Percentiles rank a stretch among this genome's conserved stretches.
These are phyloP conservation scores for Suhomyces bribrorum DNA, from an alignment of 1,139 yeast species.

Conservation along the genomic window DNA sequence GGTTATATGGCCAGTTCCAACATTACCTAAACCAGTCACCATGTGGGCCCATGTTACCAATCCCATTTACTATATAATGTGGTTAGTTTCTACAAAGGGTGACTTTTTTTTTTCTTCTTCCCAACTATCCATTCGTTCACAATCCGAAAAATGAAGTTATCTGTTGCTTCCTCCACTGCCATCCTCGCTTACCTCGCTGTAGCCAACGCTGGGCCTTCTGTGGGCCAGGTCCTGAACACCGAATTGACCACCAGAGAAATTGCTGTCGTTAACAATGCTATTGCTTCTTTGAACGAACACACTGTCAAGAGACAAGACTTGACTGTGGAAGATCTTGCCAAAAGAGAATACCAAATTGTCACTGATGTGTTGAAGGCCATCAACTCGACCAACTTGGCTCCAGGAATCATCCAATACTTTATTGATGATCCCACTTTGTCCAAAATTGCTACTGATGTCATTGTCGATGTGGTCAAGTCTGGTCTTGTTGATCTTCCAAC, in stretches of 20 bases:
- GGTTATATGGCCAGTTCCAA: neutral
- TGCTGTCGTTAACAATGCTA: constrained; percentile 28
- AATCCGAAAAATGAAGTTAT: constrained; percentile 30
- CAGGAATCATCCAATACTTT: constrained; percentile 36
- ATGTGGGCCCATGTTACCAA: neutral
- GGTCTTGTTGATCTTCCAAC: constrained; percentile 39
- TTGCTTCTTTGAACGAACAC: constrained; percentile 32
- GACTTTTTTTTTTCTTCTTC: neutral
- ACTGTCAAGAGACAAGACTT: constrained; percentile 33
- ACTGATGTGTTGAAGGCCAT: constrained; percentile 45
- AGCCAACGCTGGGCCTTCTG: constrained; percentile 38
- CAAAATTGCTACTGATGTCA: constrained; percentile 31
- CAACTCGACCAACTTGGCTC: constrained; percentile 42
- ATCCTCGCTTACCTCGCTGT: constrained; percentile 34
- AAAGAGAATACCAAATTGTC: constrained; percentile 45
- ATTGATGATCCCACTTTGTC: constrained; percentile 36
- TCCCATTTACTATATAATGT: constrained; percentile 4
- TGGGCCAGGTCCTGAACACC: constrained; percentile 11
- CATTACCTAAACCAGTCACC: constrained; percentile 7
- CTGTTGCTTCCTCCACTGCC: constrained; percentile 33
- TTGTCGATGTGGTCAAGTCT: constrained; percentile 33
- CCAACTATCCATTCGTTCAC: constrained; percentile 8
- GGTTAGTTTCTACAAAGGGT: neutral
- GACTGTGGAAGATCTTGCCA: constrained; percentile 25
- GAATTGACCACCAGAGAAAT: constrained; percentile 36